Conservation (phyloP, 768 basidiomycete genomes). For the Termitomyces sp. region DNA sequence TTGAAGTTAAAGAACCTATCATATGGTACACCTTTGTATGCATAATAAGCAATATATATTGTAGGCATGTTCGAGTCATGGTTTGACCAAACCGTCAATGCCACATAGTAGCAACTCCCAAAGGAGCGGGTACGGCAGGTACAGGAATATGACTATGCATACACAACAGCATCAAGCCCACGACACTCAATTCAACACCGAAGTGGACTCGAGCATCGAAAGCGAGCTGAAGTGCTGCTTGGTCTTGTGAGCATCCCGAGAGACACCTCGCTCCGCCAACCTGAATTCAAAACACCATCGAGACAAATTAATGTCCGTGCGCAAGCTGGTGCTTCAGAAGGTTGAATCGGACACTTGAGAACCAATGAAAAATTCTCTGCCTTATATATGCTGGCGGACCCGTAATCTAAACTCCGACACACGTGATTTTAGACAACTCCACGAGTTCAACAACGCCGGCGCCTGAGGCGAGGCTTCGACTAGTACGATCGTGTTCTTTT, state of each 20-base stretch:
- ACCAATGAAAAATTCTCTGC: not conserved
- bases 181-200: conserved; percentile 43
- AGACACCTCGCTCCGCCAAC: conserved; percentile 76
- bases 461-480: no score
- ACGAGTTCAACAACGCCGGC: no score
- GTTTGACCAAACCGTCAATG: conserved; percentile 76
- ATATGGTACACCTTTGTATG: no score
- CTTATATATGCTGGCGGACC: conserved; percentile 35
- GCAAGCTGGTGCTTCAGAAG: conserved; percentile 54
- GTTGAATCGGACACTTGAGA: conserved; percentile 38
- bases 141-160: conserved; percentile 41
- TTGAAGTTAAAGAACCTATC: no score
- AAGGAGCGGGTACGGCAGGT: conserved; percentile 54
- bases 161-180: conserved; percentile 30
- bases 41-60: not conserved
- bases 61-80: conserved; percentile 63
- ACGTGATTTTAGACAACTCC: conserved; percentile 10
- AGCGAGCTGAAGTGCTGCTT: conserved; percentile 22
- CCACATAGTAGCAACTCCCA: conserved; percentile 62
- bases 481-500: not conserved
- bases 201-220: conserved; percentile 6
- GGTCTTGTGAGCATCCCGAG: conserved; percentile 32
- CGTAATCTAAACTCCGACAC: conserved; percentile 14
- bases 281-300: conserved; percentile 57
- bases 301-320: conserved; percentile 13